These are phyloP conservation scores for Candida glucosophila DNA, from an alignment of 1,139 yeast species.

Conservation along the genomic window DNA sequence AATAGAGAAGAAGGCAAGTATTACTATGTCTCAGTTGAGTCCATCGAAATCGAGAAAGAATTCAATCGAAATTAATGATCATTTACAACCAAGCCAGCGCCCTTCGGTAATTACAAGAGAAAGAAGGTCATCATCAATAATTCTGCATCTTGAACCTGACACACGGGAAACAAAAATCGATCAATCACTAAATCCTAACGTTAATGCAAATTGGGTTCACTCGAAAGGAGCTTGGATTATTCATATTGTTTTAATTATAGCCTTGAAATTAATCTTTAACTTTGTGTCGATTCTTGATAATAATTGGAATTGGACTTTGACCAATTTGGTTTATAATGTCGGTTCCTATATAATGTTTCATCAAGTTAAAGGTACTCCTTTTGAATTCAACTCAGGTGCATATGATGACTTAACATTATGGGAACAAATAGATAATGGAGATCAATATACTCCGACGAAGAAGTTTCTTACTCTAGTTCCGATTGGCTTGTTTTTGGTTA, in stretches of 20 bases:
- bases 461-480: conserved; percentile 90
- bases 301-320: conserved; percentile 90
- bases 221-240: conserved; percentile 94
- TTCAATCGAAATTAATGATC: conserved; percentile 9
- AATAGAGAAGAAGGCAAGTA: too few relatives aligned
- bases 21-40: conserved; percentile 4
- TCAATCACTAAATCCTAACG: conserved; percentile 79
- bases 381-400: conserved; percentile 94
- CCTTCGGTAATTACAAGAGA: conserved; percentile 24
- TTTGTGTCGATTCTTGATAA: conserved; percentile 61
- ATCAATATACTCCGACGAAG: conserved; percentile 93
- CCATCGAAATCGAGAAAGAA: conserved; percentile 4
- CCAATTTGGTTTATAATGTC: conserved; percentile 80
- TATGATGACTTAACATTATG: conserved; percentile 95
- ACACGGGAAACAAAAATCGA: conserved; percentile 88
- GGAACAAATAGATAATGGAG: conserved; percentile 98
- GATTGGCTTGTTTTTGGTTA: conserved; percentile 70
- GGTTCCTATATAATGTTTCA: conserved; percentile 97
- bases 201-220: conserved; percentile 95
- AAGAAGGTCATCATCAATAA: conserved; percentile 43
- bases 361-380: conserved; percentile 92
- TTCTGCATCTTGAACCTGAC: conserved; percentile 89
- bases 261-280: conserved; percentile 70
- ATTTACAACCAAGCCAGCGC: conserved; percentile 18
- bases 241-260: conserved; percentile 72